Evolutionary conservation across 1,284 basidiomycete species (phyloP), one percentile per base, ranked within the genome.

Genomic region (Ustilago hordei): DNA sequence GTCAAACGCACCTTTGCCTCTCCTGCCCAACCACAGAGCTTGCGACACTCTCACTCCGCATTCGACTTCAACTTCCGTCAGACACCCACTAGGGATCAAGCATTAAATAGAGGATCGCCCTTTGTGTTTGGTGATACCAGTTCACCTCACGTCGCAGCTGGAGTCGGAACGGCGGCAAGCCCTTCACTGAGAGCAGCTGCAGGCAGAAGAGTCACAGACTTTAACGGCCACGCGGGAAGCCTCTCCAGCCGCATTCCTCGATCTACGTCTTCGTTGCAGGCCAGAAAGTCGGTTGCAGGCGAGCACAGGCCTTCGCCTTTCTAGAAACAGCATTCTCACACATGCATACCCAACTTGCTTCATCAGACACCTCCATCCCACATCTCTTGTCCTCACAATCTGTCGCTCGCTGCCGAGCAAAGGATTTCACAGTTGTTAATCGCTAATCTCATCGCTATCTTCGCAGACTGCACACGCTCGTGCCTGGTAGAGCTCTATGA

Each of bases 1-100:
- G 62, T 69, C 28, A 75, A 75, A 31, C 67, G 72, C 11, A 57
- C 67, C 4, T 75, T 75, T 9, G 57, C 55, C 35, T 43, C 60
- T 1, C 57, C 64, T 1, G 47, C 55, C 5, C 43, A 54, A 15
- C 36, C 53, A 1, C 67, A 55, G 7, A 50, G 55, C 5, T n/a
- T 67, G 50, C 52, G 57, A 4, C 61, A 67, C 35, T 64, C 70
- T 9, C 60, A 52, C 23, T 67, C 70, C 0, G 61, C 58, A 34
- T 64, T 72, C 6, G 60, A 75, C 35, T 69, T 75, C 32, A 59
- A 54, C 19, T 63, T 63, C 15, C 31, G 58, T 15, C 50, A 31
- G 9, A n/a, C 58, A 19, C 4, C n/a, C 19, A 4, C 32, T 19
- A 23, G 13, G n/a, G 38, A n/a, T 4, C 34, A 55, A 9, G 17